Conservation (phyloP, 768 basidiomycete genomes). For the Kwoniella newhampshirensis region DNA sequence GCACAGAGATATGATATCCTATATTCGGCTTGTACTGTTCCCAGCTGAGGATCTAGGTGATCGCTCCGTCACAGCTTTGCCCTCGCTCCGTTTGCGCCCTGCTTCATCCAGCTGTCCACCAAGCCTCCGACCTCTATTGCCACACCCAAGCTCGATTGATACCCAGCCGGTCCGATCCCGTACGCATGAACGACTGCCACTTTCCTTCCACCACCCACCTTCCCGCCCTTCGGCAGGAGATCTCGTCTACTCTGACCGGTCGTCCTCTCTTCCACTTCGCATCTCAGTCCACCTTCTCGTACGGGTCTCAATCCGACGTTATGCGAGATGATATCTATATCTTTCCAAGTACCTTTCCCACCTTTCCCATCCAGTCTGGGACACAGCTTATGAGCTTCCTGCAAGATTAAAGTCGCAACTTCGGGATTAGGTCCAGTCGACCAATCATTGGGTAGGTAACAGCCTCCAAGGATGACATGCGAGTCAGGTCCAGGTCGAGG, state of each 20-base stretch:
- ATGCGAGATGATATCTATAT: conserved; percentile 59
- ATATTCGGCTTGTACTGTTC: too few species aligned
- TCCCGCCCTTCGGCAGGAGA: conserved; percentile 22
- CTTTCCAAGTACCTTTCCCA: conserved; percentile 47
- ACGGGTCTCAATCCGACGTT: conserved; percentile 65
- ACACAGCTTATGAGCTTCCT: conserved; percentile 54
- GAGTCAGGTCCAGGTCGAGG: conserved; percentile 59
- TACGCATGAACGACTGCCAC: conserved; percentile 62
- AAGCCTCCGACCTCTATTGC: conserved; percentile 38
- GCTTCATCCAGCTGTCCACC: conserved; percentile 10
- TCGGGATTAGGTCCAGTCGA: conserved; percentile 60
- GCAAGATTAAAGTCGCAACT: conserved; percentile 58
- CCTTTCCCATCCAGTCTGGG: conserved; percentile 54
- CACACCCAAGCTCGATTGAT: conserved; percentile 50
- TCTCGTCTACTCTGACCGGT: conserved; percentile 15
- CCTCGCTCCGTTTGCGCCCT: neutral
- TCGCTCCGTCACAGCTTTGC: conserved; percentile 16
- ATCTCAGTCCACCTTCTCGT: conserved; percentile 61
- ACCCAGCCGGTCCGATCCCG: conserved; percentile 58
- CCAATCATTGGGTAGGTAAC: conserved; percentile 56
- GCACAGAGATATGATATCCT: too few species aligned
- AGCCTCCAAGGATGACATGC: conserved; percentile 62
- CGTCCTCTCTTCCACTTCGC: conserved; percentile 59
- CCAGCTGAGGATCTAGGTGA: too few species aligned
- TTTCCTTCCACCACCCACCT: conserved; percentile 33